Evolutionary conservation across 495 filamentous ascomycete genomes (phyloP), one percentile per base, ranked within the genome.

Genomic region (Penicillium angulare): DNA sequence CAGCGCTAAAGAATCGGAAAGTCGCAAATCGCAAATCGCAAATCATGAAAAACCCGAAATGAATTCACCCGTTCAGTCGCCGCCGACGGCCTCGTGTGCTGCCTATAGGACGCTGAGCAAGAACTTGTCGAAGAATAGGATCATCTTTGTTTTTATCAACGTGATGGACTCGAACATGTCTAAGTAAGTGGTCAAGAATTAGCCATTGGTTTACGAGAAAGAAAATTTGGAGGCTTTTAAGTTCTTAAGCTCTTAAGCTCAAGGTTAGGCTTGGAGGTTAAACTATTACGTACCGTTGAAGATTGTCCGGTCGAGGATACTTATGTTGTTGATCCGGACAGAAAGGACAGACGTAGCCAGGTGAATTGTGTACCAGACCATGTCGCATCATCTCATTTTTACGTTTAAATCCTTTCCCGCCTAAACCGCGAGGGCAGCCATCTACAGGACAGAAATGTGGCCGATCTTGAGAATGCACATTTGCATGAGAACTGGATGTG

Each of bases 341-440:
- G 65, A 97, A 97, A 2, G 93, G 93, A 68, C 95, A 98, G 27
- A 97, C 86, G 66, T 98, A 98, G 53, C 95, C 93, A 9, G 93
- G 93, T 7, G 90, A 96, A 49, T 90, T 86, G 60, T 98, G 93
- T 2, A 98, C 93, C 1, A 98, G 78, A 3, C 92, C 92, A 72
- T 98, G 93, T 16, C 93, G 81, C 52, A 97, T 96, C 95, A 98
- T 97, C 72, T 98, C 95, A 58, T 98, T 98, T 69, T 98, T 97
- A 33, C 95, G 83, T 67, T 98, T 98, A 77, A 98, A 98, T 0
- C 95, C 93, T 67, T 89, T 95, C 13, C 93, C 93, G 12, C 87
- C 88, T 53, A 89, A 80, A 6, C 81, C 84, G 26, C 93, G 82
- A 17, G 88, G 73, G 67, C 93, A 98, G 1, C 80, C 85, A 23